Evolutionary conservation across 805 yeast species (phyloP).

Genomic region (Ogataea haglerorum): DNA sequence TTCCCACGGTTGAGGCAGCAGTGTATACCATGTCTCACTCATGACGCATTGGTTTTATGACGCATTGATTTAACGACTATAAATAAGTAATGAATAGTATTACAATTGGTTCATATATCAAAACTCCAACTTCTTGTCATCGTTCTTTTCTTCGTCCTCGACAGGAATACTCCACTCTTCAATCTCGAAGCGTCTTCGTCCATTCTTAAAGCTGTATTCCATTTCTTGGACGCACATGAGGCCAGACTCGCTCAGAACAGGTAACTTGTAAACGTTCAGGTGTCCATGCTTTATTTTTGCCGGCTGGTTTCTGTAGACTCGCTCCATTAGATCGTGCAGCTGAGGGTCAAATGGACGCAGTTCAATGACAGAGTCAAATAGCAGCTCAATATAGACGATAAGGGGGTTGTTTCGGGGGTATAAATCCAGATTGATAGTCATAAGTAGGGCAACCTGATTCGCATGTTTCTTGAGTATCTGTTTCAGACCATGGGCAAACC

Average conservation of each 20-base stretch:
- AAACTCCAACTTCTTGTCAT: conserved; percentile 10
- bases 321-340: conserved; percentile 61
- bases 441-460: conserved; percentile 39
- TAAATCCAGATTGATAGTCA: conserved; percentile 64
- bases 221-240: conserved; percentile 69
- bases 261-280: conserved; percentile 69
- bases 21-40: too few species aligned
- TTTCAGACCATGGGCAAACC: conserved; percentile 59
- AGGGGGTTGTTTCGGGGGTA: conserved; percentile 52
- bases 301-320: conserved; percentile 68
- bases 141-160: conserved; percentile 63
- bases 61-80: background rate
- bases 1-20: background rate
- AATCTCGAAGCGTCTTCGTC: conserved; percentile 77
- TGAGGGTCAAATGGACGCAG: conserved; percentile 81
- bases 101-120: conserved; percentile 1
- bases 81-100: background rate
- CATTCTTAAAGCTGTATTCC: conserved; percentile 84
- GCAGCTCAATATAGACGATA: conserved; percentile 50
- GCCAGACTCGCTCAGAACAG: conserved; percentile 72
- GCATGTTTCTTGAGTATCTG: conserved; percentile 46
- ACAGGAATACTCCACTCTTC: conserved; percentile 98
- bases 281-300: conserved; percentile 82
- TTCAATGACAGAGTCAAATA: conserved; percentile 67
- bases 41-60: background rate